Evolutionary conservation across 208 protist genomes (phyloP), one percentile per base, ranked within the genome.

Genomic region (Wallacemonas sp.): DNA sequence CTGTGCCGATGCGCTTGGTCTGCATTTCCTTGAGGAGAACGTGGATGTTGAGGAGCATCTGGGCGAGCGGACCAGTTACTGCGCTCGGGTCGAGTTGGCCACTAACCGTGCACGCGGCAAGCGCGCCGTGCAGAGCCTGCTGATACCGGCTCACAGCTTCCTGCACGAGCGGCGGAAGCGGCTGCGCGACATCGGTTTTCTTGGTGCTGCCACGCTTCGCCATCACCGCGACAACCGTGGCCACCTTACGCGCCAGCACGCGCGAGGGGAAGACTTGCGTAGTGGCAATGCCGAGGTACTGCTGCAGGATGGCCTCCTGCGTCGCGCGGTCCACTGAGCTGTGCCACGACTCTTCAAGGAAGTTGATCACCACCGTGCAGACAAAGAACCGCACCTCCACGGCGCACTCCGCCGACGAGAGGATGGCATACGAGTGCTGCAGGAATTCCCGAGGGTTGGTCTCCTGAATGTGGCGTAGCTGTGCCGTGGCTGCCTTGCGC

Each of bases 341-440:
- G 42, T 73, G 79, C 89, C 89, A 95, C 10, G 79, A 79, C 19
- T 89, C 75, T 15, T 83, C 70, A 13, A 92, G 59, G 75, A 95
- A 95, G 8, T 76, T 38, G 9, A 85, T 29, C 0, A 92, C 73
- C 0, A 74, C 41, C 2, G 83, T 78, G 67, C 70, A 83, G 1
- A 81, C 36, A 60, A 92, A 95, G 62, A 95, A 95, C 8, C 89
- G 85, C 21, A 66, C 27, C 13, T 84, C 78, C 1, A 48, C 10
- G 17, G 48, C 12, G 2, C 68, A 37, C 17, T 68, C 21, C 9
- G 65, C 1, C 1, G 76, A 81, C 2, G 79, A 63, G 44, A 95
- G 70, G 8, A 59, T 26, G 15, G 71, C 55, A 39, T 63, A 95
- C 12, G 84, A 89, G 69, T 80, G 79, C 36, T 59, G 41, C 9